Evolutionary conservation across 257 asterid genomes (phyloP).

Genomic region (Solanum raphanifolium): DNA sequence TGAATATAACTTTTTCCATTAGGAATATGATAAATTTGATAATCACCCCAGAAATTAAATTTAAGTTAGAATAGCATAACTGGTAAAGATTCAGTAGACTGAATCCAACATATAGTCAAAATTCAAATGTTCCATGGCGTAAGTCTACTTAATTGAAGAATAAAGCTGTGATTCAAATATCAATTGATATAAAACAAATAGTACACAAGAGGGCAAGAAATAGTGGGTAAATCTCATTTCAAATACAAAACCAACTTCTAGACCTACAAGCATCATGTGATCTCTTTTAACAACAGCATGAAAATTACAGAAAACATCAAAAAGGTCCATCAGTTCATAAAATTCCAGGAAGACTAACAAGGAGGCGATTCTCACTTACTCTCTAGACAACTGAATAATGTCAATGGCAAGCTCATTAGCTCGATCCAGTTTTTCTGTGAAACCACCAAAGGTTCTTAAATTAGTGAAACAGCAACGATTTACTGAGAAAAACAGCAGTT

Average conservation of each 20-base stretch:
- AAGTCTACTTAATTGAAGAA: background rate
- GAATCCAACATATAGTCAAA: background rate
- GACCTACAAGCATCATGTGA: background rate
- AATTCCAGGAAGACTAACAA: background rate
- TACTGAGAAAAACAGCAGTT: background rate
- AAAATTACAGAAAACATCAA: background rate
- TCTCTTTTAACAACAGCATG: background rate
- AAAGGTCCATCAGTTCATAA: background rate
- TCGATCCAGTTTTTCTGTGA: conserved; percentile 67
- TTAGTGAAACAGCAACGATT: background rate
- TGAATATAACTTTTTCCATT: background rate
- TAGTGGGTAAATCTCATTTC: background rate
- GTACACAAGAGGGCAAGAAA: background rate
- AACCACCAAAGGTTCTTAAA: conserved; percentile 7
- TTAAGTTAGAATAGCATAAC: background rate
- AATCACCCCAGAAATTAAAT: background rate
- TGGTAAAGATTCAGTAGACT: background rate
- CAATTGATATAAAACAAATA: background rate
- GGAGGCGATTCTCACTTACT: conserved; percentile 40
- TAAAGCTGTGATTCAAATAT: background rate
- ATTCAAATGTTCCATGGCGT: background rate
- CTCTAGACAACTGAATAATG: conserved; percentile 75
- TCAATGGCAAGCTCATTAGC: conserved; percentile 54
- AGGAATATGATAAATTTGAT: background rate
- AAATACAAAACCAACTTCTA: background rate